Percentiles rank a stretch among this genome's conserved stretches.
These are phyloP conservation scores for Schoenoplectus tabernaemontani DNA, from an alignment of 202 grass and related monocot species.

Conservation along the genomic window DNA sequence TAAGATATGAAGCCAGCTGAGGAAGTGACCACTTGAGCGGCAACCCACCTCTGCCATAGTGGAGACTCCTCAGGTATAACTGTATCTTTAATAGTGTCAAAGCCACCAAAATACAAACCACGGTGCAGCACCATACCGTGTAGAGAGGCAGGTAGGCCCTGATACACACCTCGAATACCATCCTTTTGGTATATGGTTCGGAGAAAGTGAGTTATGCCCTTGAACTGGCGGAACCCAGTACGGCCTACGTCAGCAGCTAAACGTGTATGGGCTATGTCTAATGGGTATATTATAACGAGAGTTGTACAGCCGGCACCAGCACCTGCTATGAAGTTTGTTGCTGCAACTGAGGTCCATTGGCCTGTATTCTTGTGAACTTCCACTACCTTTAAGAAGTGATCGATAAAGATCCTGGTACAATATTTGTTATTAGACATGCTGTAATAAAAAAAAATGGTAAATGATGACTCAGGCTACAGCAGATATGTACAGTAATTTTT, in stretches of 20 bases:
- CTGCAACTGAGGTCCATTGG: slow-evolving; percentile 55
- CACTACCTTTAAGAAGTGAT: slow-evolving; percentile 45
- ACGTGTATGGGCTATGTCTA: slow-evolving; percentile 93
- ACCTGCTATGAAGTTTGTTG: slow-evolving; percentile 77
- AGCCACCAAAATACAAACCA: slow-evolving; percentile 87
- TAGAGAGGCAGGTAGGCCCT: slow-evolving; percentile 64
- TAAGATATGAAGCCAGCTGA: slow-evolving; percentile 72
- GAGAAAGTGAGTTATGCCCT: slow-evolving; percentile 76
- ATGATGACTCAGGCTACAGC: neutral
- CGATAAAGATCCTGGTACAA: slow-evolving; percentile 76
- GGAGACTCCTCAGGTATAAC: slow-evolving; percentile 54
- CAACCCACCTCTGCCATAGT: slow-evolving; percentile 73
- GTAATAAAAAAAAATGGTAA: neutral
- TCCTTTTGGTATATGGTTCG: slow-evolving; percentile 73
- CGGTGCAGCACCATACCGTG: slow-evolving; percentile 86
- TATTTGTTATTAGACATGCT: neutral
- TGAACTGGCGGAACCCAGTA: slow-evolving; percentile 72
- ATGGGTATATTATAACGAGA: slow-evolving; percentile 81
- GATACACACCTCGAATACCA: slow-evolving; percentile 64
- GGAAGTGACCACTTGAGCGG: slow-evolving; percentile 67
- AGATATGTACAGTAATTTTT: neutral
- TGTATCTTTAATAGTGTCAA: slow-evolving; percentile 83
- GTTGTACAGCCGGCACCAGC: slow-evolving; percentile 88
- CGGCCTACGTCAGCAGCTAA: slow-evolving; percentile 76
- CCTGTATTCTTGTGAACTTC: slow-evolving; percentile 29